phyloP scores from a whole-genome alignment of 2,329 filamentous ascomycete species.

The Fusarium sp. region DNA sequence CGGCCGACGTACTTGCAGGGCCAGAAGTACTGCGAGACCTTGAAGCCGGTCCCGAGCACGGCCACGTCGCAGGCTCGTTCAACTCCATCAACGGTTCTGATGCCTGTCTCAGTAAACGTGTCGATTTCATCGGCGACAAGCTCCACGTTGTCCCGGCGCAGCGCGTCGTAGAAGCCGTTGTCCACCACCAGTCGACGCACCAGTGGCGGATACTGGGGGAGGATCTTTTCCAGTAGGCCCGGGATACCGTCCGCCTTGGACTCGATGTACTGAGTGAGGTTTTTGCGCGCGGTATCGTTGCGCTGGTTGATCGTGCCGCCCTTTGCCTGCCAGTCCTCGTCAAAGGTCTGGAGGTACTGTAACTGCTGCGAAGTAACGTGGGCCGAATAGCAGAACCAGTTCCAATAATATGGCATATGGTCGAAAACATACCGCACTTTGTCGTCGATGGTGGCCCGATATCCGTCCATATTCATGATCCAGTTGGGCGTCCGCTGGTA shows the following conservation, averaged over 20 bases:
- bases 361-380: conserved; percentile 23
- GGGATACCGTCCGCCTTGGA: conserved; percentile 18
- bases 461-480: conserved; percentile 27
- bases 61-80: conserved; percentile 8
- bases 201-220: conserved; percentile 11
- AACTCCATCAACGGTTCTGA: conserved; percentile 6
- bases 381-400: conserved; percentile 25
- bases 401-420: conserved; percentile 27
- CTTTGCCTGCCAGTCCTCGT: conserved; percentile 19
- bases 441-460: neutral
- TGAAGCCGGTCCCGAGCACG: conserved; percentile 23
- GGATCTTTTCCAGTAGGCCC: conserved; percentile 13
- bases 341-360: conserved; percentile 13
- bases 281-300: conserved; percentile 17
- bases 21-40: conserved; percentile 24
- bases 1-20: conserved; percentile 18
- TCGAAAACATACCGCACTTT: conserved; percentile 15
- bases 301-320: conserved; percentile 17
- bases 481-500: conserved; percentile 23
- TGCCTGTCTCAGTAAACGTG: conserved; percentile 7
- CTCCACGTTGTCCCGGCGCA: conserved; percentile 12
- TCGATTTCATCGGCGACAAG: conserved; percentile 14
- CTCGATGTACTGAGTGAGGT: conserved; percentile 14
- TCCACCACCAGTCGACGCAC: conserved; percentile 24
- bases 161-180: conserved; percentile 23